Evolutionary conservation across 208 protist genomes (phyloP).

Genomic region (Wallacemonas sp.): DNA sequence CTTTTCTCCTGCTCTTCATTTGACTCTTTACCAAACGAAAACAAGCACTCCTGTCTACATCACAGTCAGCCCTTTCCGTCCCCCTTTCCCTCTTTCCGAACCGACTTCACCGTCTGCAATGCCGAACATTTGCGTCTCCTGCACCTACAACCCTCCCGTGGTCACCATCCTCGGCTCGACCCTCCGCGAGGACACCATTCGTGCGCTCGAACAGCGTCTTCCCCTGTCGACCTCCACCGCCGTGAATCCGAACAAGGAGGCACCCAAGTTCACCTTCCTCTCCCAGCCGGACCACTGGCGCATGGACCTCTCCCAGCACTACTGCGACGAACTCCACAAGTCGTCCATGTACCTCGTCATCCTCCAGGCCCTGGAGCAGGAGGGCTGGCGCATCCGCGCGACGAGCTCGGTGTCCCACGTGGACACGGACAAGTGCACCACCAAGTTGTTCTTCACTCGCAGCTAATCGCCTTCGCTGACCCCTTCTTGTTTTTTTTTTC

Average conservation of each 20-base stretch:
- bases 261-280: slow-evolving; percentile 74
- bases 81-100: neutral
- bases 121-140: slow-evolving; percentile 92
- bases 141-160: slow-evolving; percentile 89
- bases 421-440: slow-evolving; percentile 58
- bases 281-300: slow-evolving; percentile 86
- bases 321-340: slow-evolving; percentile 91
- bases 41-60: no score
- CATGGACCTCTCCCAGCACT: slow-evolving; percentile 90
- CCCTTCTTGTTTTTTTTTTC: no score
- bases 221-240: slow-evolving; percentile 74
- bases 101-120: slow-evolving; percentile 34
- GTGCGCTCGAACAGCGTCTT: slow-evolving; percentile 75
- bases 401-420: slow-evolving; percentile 56
- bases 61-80: slow-evolving; percentile 1
- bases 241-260: slow-evolving; percentile 69
- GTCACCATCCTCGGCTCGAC: slow-evolving; percentile 87
- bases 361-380: slow-evolving; percentile 76
- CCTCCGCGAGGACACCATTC: slow-evolving; percentile 88
- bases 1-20: slow-evolving; percentile 5
- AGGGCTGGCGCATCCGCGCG: slow-evolving; percentile 87
- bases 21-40: neutral
- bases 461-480: slow-evolving; percentile 25
- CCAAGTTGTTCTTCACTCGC: slow-evolving; percentile 88
- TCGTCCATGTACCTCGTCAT: slow-evolving; percentile 77